Evolutionary conservation across 169 alveolate species (phyloP).

Genomic region (Cystoisospora suis): DNA sequence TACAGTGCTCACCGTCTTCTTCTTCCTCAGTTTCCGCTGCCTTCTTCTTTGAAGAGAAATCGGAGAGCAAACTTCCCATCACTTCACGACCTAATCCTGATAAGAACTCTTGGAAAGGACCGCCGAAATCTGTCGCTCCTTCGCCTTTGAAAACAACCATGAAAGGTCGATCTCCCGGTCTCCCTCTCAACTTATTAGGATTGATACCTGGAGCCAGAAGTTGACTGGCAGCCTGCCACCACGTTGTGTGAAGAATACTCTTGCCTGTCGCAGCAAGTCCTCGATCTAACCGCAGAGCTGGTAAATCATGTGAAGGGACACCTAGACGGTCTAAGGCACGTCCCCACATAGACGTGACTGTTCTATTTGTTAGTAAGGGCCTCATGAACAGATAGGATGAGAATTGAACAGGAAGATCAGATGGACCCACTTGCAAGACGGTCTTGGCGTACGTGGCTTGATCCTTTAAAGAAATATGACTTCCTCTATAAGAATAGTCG

Average conservation of each 20-base stretch:
- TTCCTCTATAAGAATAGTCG: too few relatives aligned
- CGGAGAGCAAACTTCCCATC: conserved; percentile 78
- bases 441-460: conserved; percentile 61
- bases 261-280: conserved; percentile 83
- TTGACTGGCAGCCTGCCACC: conserved; percentile 80
- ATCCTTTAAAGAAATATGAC: too few relatives aligned
- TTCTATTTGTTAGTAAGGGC: conserved; percentile 62
- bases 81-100: conserved; percentile 88
- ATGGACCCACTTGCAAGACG: conserved; percentile 76
- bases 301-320: conserved; percentile 63
- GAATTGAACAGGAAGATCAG: conserved; percentile 73
- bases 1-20: background rate
- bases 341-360: conserved; percentile 68
- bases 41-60: too few relatives aligned
- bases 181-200: conserved; percentile 75
- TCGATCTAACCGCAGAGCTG: conserved; percentile 74
- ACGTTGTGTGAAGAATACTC: conserved; percentile 70
- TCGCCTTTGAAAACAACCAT: conserved; percentile 91
- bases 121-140: conserved; percentile 93
- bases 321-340: conserved; percentile 69
- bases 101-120: conserved; percentile 91
- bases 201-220: conserved; percentile 61
- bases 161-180: conserved; percentile 86
- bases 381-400: conserved; percentile 69
- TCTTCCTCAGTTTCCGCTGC: background rate